Percentiles rank a stretch among this genome's conserved stretches.
phyloP scores from a whole-genome alignment of 2,329 filamentous ascomycete genomes.

The Grosmannia serpens region DNA sequence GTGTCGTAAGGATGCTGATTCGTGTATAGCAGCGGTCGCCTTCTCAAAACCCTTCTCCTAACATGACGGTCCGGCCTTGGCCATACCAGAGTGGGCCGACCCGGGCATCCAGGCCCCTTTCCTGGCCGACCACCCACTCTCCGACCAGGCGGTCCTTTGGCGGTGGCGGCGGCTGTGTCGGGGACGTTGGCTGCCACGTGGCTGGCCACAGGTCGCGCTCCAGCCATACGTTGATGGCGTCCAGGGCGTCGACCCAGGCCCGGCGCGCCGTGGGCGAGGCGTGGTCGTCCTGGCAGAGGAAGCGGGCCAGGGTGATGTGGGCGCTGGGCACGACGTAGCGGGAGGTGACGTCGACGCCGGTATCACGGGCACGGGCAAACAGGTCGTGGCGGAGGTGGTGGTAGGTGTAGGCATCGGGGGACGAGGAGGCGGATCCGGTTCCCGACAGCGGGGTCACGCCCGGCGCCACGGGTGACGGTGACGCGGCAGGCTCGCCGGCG shows the following conservation, averaged over 20 bases:
- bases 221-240: constrained; percentile 67
- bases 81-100: constrained; percentile 80
- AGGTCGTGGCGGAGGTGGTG: constrained; percentile 80
- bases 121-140: constrained; percentile 82
- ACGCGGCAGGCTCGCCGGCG: constrained; percentile 41
- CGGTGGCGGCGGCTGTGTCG: constrained; percentile 7
- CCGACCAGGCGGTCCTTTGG: constrained; percentile 34
- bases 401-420: constrained; percentile 63
- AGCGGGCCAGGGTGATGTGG: constrained; percentile 79
- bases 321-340: constrained; percentile 83
- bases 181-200: constrained; percentile 5
- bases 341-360: constrained; percentile 60
- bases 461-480: constrained; percentile 29
- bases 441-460: constrained; percentile 3
- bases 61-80: constrained; percentile 57
- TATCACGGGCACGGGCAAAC: constrained; percentile 46
- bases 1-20: no score
- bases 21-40: no score
- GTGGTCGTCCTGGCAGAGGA: constrained; percentile 57
- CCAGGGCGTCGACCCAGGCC: constrained; percentile 58
- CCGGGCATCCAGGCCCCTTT: constrained; percentile 66
- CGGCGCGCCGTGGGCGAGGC: constrained; percentile 45
- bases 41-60: constrained; percentile 49
- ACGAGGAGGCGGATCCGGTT: neutral
- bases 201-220: constrained; percentile 58